phyloP scores from a whole-genome alignment of 2,329 filamentous ascomycete genomes.

The Bimuria novae-zelandiae region DNA sequence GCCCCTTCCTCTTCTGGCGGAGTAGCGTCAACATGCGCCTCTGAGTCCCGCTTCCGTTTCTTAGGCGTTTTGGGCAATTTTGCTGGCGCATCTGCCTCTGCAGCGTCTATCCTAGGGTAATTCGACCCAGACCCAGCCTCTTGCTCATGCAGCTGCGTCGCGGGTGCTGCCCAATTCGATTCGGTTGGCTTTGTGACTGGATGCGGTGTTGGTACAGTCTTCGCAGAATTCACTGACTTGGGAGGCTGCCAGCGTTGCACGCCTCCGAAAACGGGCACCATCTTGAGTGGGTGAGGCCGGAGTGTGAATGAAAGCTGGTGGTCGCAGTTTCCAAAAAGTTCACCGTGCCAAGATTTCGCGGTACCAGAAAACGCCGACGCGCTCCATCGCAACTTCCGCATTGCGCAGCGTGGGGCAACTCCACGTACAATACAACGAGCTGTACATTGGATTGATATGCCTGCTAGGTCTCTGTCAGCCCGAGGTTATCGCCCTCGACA shows the following conservation, averaged over 20 bases:
- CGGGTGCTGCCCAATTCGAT: background rate
- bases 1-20: constrained; percentile 34
- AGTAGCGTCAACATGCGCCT: constrained; percentile 24
- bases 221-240: background rate
- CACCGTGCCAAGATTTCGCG: constrained; percentile 35
- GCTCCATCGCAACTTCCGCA: constrained; percentile 5
- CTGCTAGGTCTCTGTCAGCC: constrained; percentile 11
- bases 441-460: constrained; percentile 27
- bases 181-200: background rate
- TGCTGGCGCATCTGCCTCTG: constrained; percentile 10
- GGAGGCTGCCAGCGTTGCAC: background rate
- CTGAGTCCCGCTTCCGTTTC: constrained; percentile 40
- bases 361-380: constrained; percentile 31
- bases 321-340: constrained; percentile 5
- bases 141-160: background rate
- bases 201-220: background rate
- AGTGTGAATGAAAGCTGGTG: background rate
- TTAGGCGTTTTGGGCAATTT: constrained; percentile 37
- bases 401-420: constrained; percentile 6
- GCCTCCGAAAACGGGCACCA: constrained; percentile 45
- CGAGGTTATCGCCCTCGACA: constrained; percentile 27
- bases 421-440: background rate
- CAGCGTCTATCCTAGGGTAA: constrained; percentile 1
- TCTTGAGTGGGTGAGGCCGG: constrained; percentile 26
- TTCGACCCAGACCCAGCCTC: background rate